Evolutionary conservation across 129 eudicot genomes (phyloP), one percentile per base, ranked within the genome.

Genomic region (Smallanthus sonchifolius): DNA sequence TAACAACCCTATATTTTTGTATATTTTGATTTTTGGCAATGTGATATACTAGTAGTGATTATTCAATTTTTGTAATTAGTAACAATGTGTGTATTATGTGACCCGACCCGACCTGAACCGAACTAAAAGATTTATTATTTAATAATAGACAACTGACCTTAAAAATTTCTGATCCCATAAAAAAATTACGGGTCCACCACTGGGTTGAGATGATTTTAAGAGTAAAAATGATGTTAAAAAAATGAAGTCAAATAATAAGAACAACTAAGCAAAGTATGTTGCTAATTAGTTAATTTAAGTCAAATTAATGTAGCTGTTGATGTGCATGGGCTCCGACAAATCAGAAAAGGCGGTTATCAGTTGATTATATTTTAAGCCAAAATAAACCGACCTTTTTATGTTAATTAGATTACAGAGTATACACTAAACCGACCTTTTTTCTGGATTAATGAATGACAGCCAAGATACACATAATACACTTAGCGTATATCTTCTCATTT

Each of bases 241-340:
- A 38, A 38, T 38, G 3, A 45, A 45, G 7, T 38, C 4, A 52
- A 54, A 10, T 56, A 28, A 72, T 44, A 5, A 38, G 19, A 44
- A 78, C 77, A 78, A 64, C 73, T 32, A 78, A 78, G 66, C 49
- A 67, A 34, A 13, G 17, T 61, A 6, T 11, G 44, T 61, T 36
- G 72, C n/a, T n/a, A n/a, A n/a, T 62, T 78, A 64, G 62, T 63
- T 79, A 79, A 64, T 52, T 7, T 30, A 64, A 79, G 83, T 79
- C 74, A 79, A 72, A n/a, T n/a, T n/a, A n/a, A 54, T 16, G 20
- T 55, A 79, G 83, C 83, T 72, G 79, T 71, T 73, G 72, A 62
- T 79, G 55, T 79, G 83, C 83, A 65, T 72, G 83, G 78, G 78
- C 83, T 79, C 79, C 83, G 83, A 72, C 83, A 65, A 64, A 72